Conservation (phyloP, 768 basidiomycete species). For the Xerocomellus chrysenteron region DNA sequence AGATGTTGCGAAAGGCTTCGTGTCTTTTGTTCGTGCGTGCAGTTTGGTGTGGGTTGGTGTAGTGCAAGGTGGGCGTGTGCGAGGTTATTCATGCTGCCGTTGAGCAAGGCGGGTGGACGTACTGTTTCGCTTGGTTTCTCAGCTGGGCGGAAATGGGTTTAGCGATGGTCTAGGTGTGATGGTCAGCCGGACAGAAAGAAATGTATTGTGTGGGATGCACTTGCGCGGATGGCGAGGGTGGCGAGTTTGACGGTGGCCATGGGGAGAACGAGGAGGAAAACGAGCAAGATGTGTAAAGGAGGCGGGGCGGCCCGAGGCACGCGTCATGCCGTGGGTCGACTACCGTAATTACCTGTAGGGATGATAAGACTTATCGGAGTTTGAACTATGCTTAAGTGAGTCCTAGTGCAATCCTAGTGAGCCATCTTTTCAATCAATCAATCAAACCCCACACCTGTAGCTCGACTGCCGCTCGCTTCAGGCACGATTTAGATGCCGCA, state of each 20-base stretch:
- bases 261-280: background rate
- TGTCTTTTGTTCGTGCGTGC: conserved; percentile 44
- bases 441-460: no score
- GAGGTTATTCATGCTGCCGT: background rate
- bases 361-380: no score
- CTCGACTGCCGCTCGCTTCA: no score
- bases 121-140: conserved; percentile 74
- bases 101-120: conserved; percentile 22
- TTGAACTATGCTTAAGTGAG: no score
- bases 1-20: conserved; percentile 66
- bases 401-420: no score
- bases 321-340: background rate
- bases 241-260: conserved; percentile 79
- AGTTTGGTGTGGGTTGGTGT: background rate
- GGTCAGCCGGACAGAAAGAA: background rate
- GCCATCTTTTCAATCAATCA: no score
- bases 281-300: no score
- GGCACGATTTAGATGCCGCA: no score
- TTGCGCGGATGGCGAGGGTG: conserved; percentile 70
- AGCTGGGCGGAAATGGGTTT: conserved; percentile 74
- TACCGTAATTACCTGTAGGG: no score
- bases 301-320: background rate
- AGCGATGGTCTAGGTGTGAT: conserved; percentile 61
- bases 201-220: conserved; percentile 15
- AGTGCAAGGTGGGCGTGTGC: background rate